A percentile compares a stretch with the other conserved stretches of the same genome.
These are phyloP conservation scores for Dryadomyces quercivorus DNA, from an alignment of 2,329 filamentous ascomycete genomes.

Conservation along the genomic window DNA sequence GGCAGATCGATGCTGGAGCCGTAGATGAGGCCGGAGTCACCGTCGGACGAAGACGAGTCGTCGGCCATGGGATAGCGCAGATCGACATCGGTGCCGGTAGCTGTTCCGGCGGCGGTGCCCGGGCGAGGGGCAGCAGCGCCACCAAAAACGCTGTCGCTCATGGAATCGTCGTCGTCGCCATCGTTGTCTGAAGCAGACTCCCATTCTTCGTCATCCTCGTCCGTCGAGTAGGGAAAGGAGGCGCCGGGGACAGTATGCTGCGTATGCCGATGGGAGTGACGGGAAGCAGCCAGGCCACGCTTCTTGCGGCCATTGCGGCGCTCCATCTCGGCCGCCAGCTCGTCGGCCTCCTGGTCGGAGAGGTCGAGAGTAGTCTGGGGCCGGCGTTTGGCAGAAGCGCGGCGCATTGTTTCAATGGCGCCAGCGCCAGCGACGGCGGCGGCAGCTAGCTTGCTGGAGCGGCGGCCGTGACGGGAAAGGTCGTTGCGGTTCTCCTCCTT, in stretches of 20 bases:
- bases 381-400: slow-evolving; percentile 23
- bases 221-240: slow-evolving; percentile 27
- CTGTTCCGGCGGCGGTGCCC: slow-evolving; percentile 4
- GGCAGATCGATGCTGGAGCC: slow-evolving; percentile 21
- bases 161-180: slow-evolving; percentile 19
- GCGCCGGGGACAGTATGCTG: slow-evolving; percentile 12
- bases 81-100: slow-evolving; percentile 13
- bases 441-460: slow-evolving; percentile 24
- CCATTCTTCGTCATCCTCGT: slow-evolving; percentile 37
- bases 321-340: slow-evolving; percentile 1
- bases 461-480: slow-evolving; percentile 27
- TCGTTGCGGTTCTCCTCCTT: slow-evolving; percentile 39
- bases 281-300: not conserved
- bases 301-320: not conserved
- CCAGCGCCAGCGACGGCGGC: slow-evolving; percentile 27
- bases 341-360: not conserved
- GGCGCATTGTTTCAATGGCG: slow-evolving; percentile 27
- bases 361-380: slow-evolving; percentile 1
- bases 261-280: not conserved
- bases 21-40: slow-evolving; percentile 30
- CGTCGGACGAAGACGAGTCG: slow-evolving; percentile 12
- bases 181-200: slow-evolving; percentile 42
- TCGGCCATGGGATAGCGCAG: not conserved
- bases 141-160: slow-evolving; percentile 25
- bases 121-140: slow-evolving; percentile 16